Base-by-base conservation (phyloP, 2,329 filamentous ascomycete genomes). In the Lecanicillium sp. region DNA sequence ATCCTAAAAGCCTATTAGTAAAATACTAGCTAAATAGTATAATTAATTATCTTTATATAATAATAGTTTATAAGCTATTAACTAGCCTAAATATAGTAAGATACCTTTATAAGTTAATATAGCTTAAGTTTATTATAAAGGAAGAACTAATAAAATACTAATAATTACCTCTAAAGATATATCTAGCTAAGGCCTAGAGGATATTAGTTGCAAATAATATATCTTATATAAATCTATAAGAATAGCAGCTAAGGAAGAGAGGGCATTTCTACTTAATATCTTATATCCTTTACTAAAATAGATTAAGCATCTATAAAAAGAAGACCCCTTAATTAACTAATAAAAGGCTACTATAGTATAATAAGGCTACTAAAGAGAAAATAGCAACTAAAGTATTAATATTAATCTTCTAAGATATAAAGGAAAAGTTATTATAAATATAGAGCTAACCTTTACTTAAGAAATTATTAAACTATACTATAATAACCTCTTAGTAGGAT, bases 401-500 rank as follows among this genome's bases (percentile, higher is more conserved):
- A 19, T 10, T 5, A 18, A 17, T n/a, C 17, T 33, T 6, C 17
- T 33, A 17, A 10, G 17, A 10, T 33, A 17, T 33, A 17, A 19
- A 19, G 17, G 17, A 33, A 15, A 33, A 33, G 11, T 33, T 10
- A 10, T 17, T 17, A 18, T 33, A 8, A n/a, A 5, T 9, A 17
- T 15, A 15, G 17, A 33, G 7, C n/a, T 18, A 17, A 19, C 17
- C 7, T 15, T 40, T 9, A 40, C 19, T 14, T 31, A 35, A 14
- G 17, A 40, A 18, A 7, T 37, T 27, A 17, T 41, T n/a, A n/a
- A 19, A 15, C 18, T 37, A 33, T 41, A 37, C 18, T 37, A 41
- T 41, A 41, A 41, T 37, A 37, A 41, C 33, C 33, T 33, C 17
- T 33, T 41, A 33, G 14, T 33, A 33, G 19, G 19, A 15, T 32